Evolutionary conservation across 257 asterid species (phyloP).

Genomic region (Dorcoceras hygrometricum): DNA sequence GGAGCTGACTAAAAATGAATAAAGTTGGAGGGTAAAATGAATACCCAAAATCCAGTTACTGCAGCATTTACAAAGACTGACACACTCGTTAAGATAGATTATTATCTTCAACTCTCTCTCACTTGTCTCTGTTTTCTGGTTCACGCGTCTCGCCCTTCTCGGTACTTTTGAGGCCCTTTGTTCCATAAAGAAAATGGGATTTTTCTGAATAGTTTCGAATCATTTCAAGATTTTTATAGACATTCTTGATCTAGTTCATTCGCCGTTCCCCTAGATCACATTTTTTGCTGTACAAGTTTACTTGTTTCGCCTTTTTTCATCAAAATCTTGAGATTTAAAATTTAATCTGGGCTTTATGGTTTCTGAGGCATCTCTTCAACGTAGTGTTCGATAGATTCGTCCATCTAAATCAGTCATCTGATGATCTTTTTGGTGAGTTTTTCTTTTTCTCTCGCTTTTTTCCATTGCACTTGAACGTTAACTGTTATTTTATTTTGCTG

Average conservation of each 20-base stretch:
- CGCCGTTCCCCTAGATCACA: slow-evolving; percentile 10
- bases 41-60: neutral
- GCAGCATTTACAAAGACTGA: neutral
- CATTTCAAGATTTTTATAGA: slow-evolving; percentile 14
- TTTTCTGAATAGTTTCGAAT: no score
- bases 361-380: slow-evolving; percentile 15
- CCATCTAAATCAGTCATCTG: neutral
- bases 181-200: neutral
- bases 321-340: slow-evolving; percentile 10
- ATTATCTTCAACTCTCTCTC: neutral
- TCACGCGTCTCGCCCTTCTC: slow-evolving; percentile 1
- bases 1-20: neutral
- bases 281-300: slow-evolving; percentile 11
- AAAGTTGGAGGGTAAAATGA: neutral
- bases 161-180: slow-evolving; percentile 9
- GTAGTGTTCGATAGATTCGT: slow-evolving; percentile 22
- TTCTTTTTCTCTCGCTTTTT: neutral
- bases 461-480: neutral
- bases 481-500: neutral
- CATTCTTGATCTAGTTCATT: slow-evolving; percentile 21
- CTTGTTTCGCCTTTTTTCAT: neutral
- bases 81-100: neutral
- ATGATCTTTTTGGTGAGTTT: slow-evolving; percentile 29
- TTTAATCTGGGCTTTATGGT: slow-evolving; percentile 13
- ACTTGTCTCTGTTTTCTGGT: neutral